A percentile compares a stretch with the other conserved stretches of the same genome.
Conservation (phyloP, 257 asterid species). For the Henckelia pumila region DNA sequence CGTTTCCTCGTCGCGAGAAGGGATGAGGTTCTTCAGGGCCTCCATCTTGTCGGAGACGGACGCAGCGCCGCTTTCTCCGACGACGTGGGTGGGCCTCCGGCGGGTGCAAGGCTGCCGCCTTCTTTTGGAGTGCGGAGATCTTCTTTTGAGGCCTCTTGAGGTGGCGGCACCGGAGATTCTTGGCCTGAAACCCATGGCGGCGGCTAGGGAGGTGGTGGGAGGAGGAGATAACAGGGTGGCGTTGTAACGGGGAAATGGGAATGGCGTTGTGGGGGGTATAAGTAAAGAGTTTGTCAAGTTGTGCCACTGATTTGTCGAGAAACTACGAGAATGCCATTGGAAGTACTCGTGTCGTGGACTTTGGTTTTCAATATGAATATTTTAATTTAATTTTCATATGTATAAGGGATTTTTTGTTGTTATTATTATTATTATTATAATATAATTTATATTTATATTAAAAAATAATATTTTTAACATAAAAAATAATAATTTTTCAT, state of each 20-base stretch:
- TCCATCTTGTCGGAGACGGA: constrained; percentile 52
- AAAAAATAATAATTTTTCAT: too few relatives aligned
- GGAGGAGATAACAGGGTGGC: constrained; percentile 19
- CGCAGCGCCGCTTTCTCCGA: background rate
- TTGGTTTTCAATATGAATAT: background rate
- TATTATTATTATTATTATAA: too few relatives aligned
- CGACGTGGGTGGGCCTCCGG: constrained; percentile 5
- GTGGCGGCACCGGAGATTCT: constrained; percentile 29
- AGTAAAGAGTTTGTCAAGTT: constrained; percentile 36
- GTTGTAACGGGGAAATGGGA: constrained; percentile 39
- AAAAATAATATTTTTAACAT: too few relatives aligned
- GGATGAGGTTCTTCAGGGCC: constrained; percentile 54
- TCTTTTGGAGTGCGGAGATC: constrained; percentile 31
- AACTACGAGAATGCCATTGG: constrained; percentile 45
- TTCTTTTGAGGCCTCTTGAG: constrained; percentile 38
- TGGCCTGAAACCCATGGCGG: constrained; percentile 53
- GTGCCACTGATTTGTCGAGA: constrained; percentile 24
- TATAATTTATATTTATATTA: too few relatives aligned
- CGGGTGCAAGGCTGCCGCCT: constrained; percentile 27
- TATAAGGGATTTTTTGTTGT: too few relatives aligned
- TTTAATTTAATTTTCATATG: too few relatives aligned
- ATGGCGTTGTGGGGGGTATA: constrained; percentile 53
- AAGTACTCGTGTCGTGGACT: background rate
- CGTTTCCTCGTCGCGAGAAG: constrained; percentile 31
- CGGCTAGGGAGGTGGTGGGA: constrained; percentile 14